Evolutionary conservation across 2,329 filamentous ascomycete genomes (phyloP).

Genomic region (Hypoxylon sp.): DNA sequence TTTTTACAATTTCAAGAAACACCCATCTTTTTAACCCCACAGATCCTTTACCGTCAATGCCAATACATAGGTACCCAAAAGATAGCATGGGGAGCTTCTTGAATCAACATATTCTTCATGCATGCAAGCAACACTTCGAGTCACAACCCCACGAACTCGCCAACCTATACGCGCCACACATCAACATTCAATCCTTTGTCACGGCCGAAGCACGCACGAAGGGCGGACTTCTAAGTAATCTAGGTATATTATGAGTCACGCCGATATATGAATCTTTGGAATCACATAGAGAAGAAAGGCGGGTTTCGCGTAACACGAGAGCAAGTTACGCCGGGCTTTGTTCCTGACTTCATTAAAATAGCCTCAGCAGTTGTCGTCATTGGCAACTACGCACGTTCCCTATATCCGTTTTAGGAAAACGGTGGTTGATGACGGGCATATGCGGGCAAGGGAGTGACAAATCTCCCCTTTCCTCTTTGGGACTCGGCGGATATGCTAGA

Average conservation of each 20-base stretch:
- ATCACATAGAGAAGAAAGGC: not conserved
- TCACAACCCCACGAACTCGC: too few species aligned
- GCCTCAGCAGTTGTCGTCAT: not conserved
- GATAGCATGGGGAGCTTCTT: too few species aligned
- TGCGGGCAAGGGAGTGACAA: constrained; percentile 15
- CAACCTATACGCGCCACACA: not conserved
- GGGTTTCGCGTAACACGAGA: not conserved
- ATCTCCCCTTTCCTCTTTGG: constrained; percentile 8
- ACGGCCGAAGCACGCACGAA: not conserved
- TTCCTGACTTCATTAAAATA: not conserved
- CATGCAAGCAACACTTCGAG: too few species aligned
- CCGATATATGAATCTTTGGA: not conserved
- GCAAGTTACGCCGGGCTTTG: not conserved
- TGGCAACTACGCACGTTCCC: not conserved
- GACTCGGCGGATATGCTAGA: not conserved
- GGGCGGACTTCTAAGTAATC: not conserved
- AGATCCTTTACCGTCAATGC: not conserved
- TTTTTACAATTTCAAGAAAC: not conserved
- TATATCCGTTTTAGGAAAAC: constrained; percentile 13
- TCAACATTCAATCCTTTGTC: not conserved
- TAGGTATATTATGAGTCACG: not conserved
- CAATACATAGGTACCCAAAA: not conserved
- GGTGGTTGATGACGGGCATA: constrained; percentile 19
- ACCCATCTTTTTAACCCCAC: not conserved
- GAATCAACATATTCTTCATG: too few species aligned